phyloP scores from a whole-genome alignment of 441 rosid genomes.

The Syzygium syzygioides region DNA sequence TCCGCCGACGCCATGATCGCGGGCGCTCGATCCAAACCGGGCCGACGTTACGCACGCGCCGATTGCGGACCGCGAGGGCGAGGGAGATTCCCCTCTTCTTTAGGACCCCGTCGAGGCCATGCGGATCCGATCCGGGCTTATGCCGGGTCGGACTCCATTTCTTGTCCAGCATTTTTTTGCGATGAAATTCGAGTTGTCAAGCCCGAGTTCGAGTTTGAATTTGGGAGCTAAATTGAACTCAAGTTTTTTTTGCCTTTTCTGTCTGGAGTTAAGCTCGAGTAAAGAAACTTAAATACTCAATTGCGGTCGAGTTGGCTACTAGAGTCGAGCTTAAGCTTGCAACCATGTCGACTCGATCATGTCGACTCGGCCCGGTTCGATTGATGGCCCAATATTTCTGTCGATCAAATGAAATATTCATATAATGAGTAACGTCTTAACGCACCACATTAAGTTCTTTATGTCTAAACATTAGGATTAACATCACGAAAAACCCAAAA shows the following conservation, averaged over 20 bases:
- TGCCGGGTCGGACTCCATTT: background rate
- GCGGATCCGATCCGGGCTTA: background rate
- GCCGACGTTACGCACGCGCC: background rate
- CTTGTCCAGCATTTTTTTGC: too few species aligned
- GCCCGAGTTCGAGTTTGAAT: too few species aligned
- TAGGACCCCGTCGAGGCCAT: background rate
- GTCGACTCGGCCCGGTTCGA: rapidly evolving
- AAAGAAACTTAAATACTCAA: background rate
- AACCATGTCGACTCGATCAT: background rate
- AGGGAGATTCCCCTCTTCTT: too few species aligned
- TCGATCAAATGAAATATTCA: background rate
- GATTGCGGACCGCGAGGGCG: background rate
- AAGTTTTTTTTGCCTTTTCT: background rate
- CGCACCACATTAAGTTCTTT: rapidly evolving
- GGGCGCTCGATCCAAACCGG: rapidly evolving
- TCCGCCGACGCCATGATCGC: conserved; percentile 31
- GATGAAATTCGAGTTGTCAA: too few species aligned
- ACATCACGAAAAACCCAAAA: too few species aligned
- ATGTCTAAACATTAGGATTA: too few species aligned
- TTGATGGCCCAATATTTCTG: rapidly evolving
- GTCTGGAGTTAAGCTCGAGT: background rate
- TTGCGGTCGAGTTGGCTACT: background rate
- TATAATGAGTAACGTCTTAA: rapidly evolving
- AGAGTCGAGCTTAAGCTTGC: background rate
- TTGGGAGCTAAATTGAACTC: background rate